Conservation (phyloP, 805 yeast genomes). For the Hanseniaspora meyeri region DNA sequence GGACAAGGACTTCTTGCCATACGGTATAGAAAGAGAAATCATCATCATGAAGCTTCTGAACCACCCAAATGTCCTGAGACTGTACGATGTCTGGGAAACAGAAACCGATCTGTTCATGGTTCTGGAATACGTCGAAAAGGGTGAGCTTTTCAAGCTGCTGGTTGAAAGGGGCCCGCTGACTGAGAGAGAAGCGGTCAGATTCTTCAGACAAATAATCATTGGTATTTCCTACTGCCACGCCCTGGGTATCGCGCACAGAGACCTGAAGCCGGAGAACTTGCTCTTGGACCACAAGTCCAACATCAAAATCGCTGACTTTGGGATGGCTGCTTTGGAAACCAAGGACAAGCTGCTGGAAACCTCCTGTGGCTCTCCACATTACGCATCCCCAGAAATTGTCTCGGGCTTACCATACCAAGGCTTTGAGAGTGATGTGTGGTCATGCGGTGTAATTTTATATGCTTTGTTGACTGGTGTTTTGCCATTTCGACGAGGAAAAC, state of each 20-base stretch:
- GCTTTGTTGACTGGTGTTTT: conserved; percentile 89
- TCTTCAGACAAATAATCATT: conserved; percentile 73
- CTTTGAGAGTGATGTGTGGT: conserved; percentile 95
- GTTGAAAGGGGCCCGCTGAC: conserved; percentile 80
- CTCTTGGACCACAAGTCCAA: conserved; percentile 70
- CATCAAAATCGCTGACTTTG: conserved; percentile 95
- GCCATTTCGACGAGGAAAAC: conserved; percentile 77
- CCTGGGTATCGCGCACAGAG: conserved; percentile 79
- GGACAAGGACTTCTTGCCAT: conserved; percentile 48
- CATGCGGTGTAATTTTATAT: conserved; percentile 89
- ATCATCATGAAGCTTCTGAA: conserved; percentile 71
- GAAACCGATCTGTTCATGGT: conserved; percentile 73
- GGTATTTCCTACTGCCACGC: conserved; percentile 80
- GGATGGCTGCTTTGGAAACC: conserved; percentile 95
- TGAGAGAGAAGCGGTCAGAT: conserved; percentile 79
- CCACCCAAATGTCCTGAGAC: conserved; percentile 65
- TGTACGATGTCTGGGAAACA: conserved; percentile 81
- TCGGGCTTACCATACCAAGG: conserved; percentile 93
- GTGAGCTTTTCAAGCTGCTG: conserved; percentile 84
- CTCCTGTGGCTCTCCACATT: conserved; percentile 96
- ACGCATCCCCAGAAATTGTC: conserved; percentile 96
- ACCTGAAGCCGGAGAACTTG: conserved; percentile 70
- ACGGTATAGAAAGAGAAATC: conserved; percentile 78
- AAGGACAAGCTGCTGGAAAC: conserved; percentile 76
- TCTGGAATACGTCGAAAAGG: conserved; percentile 92